Conservation (phyloP, 495 filamentous ascomycete genomes). For the Talaromyces ruber region DNA sequence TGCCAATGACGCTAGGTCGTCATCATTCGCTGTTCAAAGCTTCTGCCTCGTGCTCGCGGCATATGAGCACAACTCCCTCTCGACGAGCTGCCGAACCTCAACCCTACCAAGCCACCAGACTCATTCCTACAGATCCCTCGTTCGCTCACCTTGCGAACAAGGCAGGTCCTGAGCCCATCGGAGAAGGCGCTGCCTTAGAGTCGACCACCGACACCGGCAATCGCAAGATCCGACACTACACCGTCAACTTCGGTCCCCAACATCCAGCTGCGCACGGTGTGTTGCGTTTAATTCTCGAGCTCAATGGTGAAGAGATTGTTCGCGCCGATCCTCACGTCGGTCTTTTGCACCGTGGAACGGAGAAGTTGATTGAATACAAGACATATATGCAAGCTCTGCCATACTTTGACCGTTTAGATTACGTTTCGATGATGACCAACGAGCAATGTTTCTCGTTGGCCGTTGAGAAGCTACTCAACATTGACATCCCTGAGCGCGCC, state of each 20-base stretch:
- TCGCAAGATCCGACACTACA: constrained; percentile 96
- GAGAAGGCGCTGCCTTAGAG: constrained; percentile 36
- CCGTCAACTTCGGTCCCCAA: constrained; percentile 99
- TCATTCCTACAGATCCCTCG: constrained; percentile 50
- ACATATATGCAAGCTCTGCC: constrained; percentile 97
- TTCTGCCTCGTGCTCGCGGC: constrained; percentile 41
- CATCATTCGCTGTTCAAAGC: constrained; percentile 36
- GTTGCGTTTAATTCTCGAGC: constrained; percentile 91
- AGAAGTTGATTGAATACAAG: constrained; percentile 99
- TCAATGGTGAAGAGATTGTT: constrained; percentile 97
- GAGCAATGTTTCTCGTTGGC: constrained; percentile 95
- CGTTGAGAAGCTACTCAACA: constrained; percentile 95
- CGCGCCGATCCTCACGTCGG: constrained; percentile 96
- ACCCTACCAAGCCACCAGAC: constrained; percentile 49
- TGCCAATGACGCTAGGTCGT: constrained; percentile 56
- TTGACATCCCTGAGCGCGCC: constrained; percentile 90
- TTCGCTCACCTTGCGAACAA: constrained; percentile 46
- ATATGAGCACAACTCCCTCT: constrained; percentile 59
- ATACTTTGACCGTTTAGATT: constrained; percentile 98
- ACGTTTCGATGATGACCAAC: constrained; percentile 99
- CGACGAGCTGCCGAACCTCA: constrained; percentile 50
- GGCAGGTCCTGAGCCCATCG: constrained; percentile 28
- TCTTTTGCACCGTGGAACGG: constrained; percentile 90
- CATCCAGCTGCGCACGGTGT: constrained; percentile 99
- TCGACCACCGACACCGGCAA: constrained; percentile 42